Conservation (phyloP, 2,329 filamentous ascomycete genomes). For the Epichloe elymi region DNA sequence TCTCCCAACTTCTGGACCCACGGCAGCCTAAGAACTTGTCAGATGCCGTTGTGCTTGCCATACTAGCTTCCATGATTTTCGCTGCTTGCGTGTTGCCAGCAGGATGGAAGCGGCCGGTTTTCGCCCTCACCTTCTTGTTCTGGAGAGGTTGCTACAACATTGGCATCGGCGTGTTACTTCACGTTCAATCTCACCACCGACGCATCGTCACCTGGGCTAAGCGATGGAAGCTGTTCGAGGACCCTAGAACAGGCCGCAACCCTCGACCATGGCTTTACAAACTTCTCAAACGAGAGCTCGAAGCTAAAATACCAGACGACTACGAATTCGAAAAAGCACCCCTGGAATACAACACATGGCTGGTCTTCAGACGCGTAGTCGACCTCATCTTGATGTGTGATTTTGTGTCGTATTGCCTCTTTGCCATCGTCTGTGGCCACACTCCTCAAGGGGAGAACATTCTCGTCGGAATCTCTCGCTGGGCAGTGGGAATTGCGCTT, state of each 20-base stretch:
- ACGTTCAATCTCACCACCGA: conserved; percentile 80
- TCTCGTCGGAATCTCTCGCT: conserved; percentile 58
- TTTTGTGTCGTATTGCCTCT: conserved; percentile 92
- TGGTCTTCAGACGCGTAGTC: conserved; percentile 87
- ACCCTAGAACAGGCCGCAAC: conserved; percentile 68
- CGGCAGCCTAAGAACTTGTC: conserved; percentile 91
- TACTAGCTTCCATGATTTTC: conserved; percentile 63
- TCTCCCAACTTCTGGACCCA: conserved; percentile 89
- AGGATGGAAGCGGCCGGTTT: conserved; percentile 57
- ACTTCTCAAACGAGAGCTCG: conserved; percentile 76
- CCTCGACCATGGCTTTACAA: conserved; percentile 71
- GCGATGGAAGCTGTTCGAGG: conserved; percentile 74
- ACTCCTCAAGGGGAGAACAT: conserved; percentile 60
- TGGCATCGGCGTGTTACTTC: conserved; percentile 81
- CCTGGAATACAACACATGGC: conserved; percentile 98
- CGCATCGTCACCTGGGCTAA: conserved; percentile 79
- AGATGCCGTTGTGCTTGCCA: conserved; percentile 65
- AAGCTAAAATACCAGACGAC: conserved; percentile 87
- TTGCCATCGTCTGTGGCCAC: conserved; percentile 77
- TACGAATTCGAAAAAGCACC: conserved; percentile 89
- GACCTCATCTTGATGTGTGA: conserved; percentile 98
- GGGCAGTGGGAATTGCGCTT: conserved; percentile 63
- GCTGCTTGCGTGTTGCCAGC: conserved; percentile 61
- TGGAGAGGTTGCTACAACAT: conserved; percentile 90
- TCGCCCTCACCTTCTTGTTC: conserved; percentile 75